Evolutionary conservation across 345 rosid genomes (phyloP).

Genomic region (Theobroma cacao): DNA sequence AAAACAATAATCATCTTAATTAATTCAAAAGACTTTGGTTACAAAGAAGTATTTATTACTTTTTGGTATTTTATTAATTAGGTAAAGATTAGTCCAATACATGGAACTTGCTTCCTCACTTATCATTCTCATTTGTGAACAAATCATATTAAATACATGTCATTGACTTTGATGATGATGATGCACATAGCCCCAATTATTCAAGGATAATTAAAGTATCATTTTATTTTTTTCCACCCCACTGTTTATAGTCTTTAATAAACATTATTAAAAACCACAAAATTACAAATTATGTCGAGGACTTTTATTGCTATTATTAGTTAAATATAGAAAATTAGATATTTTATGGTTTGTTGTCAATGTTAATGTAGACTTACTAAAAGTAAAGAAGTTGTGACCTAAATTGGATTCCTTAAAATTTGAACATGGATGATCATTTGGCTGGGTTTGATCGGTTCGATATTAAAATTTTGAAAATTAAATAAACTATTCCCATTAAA

Average conservation of each 20-base stretch:
- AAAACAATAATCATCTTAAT: neutral
- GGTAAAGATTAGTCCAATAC: slow-evolving; percentile 1
- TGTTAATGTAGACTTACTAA: too few relatives aligned
- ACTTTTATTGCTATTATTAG: neutral
- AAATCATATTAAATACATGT: neutral
- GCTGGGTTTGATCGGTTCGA: too few relatives aligned
- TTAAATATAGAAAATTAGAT: too few relatives aligned
- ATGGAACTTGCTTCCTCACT: neutral
- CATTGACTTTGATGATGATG: slow-evolving; percentile 5
- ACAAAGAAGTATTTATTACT: neutral
- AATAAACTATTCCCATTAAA: too few relatives aligned
- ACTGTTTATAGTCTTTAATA: neutral
- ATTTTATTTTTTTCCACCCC: neutral
- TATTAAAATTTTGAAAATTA: too few relatives aligned
- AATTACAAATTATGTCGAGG: neutral
- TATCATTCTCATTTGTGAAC: neutral
- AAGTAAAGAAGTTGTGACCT: too few relatives aligned
- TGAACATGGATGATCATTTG: too few relatives aligned
- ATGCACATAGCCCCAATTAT: slow-evolving; percentile 3
- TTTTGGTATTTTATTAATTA: neutral
- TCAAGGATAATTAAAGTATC: neutral
- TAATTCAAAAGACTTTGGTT: neutral
- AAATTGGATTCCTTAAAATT: too few relatives aligned
- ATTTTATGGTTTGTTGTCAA: too few relatives aligned
- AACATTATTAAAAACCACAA: neutral